A percentile compares a stretch with the other conserved stretches of the same genome.
phyloP scores from a whole-genome alignment of 2,329 filamentous ascomycete species.

The Fusarium pininemorale region DNA sequence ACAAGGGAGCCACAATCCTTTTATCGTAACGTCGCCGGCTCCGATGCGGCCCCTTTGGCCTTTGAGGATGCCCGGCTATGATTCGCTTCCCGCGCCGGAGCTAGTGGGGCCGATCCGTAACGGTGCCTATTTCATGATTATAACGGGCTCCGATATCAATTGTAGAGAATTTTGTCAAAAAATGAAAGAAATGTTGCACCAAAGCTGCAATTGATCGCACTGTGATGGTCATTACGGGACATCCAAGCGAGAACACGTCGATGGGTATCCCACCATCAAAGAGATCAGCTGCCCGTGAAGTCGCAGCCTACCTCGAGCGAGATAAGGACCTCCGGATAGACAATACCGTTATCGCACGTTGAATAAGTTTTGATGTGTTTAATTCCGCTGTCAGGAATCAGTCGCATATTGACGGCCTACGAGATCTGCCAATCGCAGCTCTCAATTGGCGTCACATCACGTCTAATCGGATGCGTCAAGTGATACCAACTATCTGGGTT shows the following conservation, averaged over 20 bases:
- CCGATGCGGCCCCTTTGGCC: not conserved
- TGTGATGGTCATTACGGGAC: not conserved
- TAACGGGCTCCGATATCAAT: not conserved
- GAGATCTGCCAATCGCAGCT: slow-evolving; percentile 17
- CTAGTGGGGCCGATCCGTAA: slow-evolving; percentile 27
- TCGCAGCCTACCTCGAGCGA: not conserved
- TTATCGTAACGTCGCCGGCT: slow-evolving; percentile 7
- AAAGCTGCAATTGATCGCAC: not conserved
- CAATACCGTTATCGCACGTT: not conserved
- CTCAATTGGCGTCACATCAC: slow-evolving; percentile 27
- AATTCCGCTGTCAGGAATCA: slow-evolving; percentile 21
- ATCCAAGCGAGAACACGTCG: not conserved
- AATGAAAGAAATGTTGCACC: not conserved
- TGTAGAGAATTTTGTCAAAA: not conserved
- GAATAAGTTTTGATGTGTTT: slow-evolving; percentile 9
- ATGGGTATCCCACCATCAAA: slow-evolving; percentile 1
- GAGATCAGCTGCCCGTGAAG: not conserved
- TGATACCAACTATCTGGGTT: slow-evolving; percentile 26
- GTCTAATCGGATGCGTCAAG: slow-evolving; percentile 19
- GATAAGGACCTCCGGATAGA: slow-evolving; percentile 1
- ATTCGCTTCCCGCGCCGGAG: slow-evolving; percentile 17
- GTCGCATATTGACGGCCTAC: slow-evolving; percentile 27
- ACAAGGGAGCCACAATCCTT: slow-evolving; percentile 19
- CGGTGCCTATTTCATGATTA: not conserved
- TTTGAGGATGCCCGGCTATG: not conserved